A percentile compares a stretch with the other conserved stretches of the same genome.
These are phyloP conservation scores for Porodaedalea pini DNA, from an alignment of 1,284 basidiomycete genomes.

Conservation along the genomic window DNA sequence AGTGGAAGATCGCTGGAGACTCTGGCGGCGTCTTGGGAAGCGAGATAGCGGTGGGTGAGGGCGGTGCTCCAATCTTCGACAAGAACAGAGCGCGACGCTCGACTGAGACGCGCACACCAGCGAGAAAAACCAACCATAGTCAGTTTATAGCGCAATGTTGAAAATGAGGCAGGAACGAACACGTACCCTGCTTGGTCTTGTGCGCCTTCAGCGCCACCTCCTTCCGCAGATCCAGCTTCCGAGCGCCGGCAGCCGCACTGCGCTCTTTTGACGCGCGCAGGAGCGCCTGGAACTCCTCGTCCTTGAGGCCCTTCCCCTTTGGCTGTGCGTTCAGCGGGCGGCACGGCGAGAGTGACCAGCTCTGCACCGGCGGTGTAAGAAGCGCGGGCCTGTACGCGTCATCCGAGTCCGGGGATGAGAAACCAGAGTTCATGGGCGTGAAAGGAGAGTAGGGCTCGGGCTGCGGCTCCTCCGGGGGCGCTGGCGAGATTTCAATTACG, in stretches of 20 bases:
- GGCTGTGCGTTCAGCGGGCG: conserved; percentile 37
- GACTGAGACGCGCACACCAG: conserved; percentile 36
- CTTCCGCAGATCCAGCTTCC: conserved; percentile 61
- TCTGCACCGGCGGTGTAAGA: conserved; percentile 53
- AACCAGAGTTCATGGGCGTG: conserved; percentile 25
- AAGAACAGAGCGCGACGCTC: conserved; percentile 73
- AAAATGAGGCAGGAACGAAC: not conserved
- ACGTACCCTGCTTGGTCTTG: conserved; percentile 69
- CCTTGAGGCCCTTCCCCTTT: conserved; percentile 53
- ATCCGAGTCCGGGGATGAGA: conserved; percentile 23
- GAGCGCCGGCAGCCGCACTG: conserved; percentile 38
- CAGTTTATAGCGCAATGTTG: not conserved
- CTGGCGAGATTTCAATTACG: conserved; percentile 63
- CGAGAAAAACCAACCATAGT: not conserved
- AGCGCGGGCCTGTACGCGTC: conserved; percentile 53
- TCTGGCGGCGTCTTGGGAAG: conserved; percentile 65
- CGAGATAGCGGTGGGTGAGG: conserved; percentile 53
- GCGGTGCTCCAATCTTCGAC: conserved; percentile 64
- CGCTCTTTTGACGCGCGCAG: conserved; percentile 44
- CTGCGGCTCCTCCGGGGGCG: conserved; percentile 48
- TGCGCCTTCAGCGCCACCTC: conserved; percentile 71
- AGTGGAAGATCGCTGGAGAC: conserved; percentile 67
- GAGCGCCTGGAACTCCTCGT: conserved; percentile 59
- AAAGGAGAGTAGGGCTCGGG: conserved; percentile 64
- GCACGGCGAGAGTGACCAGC: conserved; percentile 49